Conservation (phyloP, 1,284 basidiomycete genomes). For the Marasmius tenuissimus region DNA sequence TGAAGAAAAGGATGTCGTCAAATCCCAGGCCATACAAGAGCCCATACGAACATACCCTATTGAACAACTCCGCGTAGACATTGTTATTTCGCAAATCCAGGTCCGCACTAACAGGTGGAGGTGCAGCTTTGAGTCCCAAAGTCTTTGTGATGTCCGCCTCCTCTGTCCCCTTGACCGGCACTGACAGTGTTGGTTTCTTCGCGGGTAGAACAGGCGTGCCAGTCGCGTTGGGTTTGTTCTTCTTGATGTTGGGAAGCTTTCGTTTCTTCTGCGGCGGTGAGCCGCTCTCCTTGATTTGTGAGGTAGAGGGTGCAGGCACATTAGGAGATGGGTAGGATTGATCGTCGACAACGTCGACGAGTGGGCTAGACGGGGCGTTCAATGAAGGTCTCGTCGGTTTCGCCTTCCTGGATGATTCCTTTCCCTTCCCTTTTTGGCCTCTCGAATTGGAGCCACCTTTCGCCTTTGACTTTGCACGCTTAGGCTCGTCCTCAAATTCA, state of each 20-base stretch:
- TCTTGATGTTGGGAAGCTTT: slow-evolving; percentile 73
- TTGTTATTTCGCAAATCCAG: slow-evolving; percentile 62
- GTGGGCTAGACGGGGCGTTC: neutral
- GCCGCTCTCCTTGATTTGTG: slow-evolving; percentile 26
- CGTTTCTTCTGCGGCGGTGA: slow-evolving; percentile 49
- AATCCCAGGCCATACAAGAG: slow-evolving; percentile 1
- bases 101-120: slow-evolving; percentile 39
- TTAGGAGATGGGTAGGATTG: neutral
- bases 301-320: slow-evolving; percentile 2
- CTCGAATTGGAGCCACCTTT: slow-evolving; percentile 19
- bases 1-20: neutral
- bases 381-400: slow-evolving; percentile 1
- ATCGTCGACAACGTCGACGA: slow-evolving; percentile 8
- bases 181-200: slow-evolving; percentile 11
- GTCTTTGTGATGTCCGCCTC: slow-evolving; percentile 31
- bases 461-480: slow-evolving; percentile 24
- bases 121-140: slow-evolving; percentile 17
- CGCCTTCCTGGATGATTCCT: slow-evolving; percentile 7
- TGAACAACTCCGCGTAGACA: slow-evolving; percentile 68
- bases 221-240: slow-evolving; percentile 49
- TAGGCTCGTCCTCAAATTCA: slow-evolving; percentile 29
- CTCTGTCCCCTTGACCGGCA: slow-evolving; percentile 21
- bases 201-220: slow-evolving; percentile 17
- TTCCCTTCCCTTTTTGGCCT: slow-evolving; percentile 21
- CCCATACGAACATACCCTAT: slow-evolving; percentile 42